A percentile compares a stretch with the other conserved stretches of the same genome.
phyloP scores from a whole-genome alignment of 345 rosid genomes.

The Nasturtium officinale region DNA sequence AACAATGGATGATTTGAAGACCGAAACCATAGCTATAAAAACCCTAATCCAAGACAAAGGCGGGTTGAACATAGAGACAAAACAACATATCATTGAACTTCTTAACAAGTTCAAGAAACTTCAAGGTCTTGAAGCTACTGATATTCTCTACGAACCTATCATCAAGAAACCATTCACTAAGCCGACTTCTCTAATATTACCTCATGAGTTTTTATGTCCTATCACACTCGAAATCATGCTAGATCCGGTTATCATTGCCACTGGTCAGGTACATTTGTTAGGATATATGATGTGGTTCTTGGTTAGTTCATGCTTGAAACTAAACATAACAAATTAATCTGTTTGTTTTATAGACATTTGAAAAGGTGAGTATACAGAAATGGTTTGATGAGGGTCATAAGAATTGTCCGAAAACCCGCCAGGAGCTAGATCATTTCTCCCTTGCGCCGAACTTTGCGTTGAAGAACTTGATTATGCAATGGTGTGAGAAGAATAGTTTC shows the following conservation, averaged over 20 bases:
- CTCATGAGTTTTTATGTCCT: constrained; percentile 79
- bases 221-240: constrained; percentile 78
- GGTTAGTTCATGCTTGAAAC: not conserved
- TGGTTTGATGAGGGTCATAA: constrained; percentile 72
- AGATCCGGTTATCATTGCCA: constrained; percentile 76
- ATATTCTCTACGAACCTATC: constrained; percentile 46
- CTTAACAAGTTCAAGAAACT: constrained; percentile 66
- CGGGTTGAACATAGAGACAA: constrained; percentile 44
- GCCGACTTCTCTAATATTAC: constrained; percentile 55
- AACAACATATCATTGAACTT: constrained; percentile 59
- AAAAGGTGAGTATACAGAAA: constrained; percentile 68
- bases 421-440: constrained; percentile 56
- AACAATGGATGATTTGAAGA: constrained; percentile 55
- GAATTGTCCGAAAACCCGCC: constrained; percentile 78
- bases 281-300: not conserved
- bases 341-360: constrained; percentile 58
- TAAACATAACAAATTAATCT: not conserved
- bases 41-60: constrained; percentile 53
- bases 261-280: constrained; percentile 68
- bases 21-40: constrained; percentile 60
- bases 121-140: constrained; percentile 57
- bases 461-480: constrained; percentile 62
- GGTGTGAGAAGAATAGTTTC: constrained; percentile 76
- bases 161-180: constrained; percentile 46
- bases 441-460: constrained; percentile 73